Evolutionary conservation across 1,139 yeast species (phyloP).

Genomic region (Scheffersomyces parashehatae): DNA sequence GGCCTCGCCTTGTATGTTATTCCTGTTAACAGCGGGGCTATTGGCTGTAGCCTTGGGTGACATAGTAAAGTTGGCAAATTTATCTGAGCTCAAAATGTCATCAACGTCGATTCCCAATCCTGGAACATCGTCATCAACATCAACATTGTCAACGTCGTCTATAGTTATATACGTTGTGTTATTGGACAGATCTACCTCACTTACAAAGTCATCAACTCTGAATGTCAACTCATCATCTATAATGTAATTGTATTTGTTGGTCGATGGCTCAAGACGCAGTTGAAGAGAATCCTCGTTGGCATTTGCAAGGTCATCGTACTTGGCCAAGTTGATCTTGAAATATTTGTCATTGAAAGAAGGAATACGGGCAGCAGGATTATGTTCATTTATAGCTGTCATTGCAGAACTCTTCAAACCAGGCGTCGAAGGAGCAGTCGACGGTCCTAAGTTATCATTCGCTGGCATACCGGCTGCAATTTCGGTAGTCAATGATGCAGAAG

Average conservation of each 20-base stretch:
- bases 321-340: conserved; percentile 35
- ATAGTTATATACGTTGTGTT: conserved; percentile 18
- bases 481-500: conserved; percentile 14
- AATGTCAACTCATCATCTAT: conserved; percentile 38
- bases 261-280: conserved; percentile 19
- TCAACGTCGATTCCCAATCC: conserved; percentile 50
- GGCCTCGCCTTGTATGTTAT: conserved; percentile 2
- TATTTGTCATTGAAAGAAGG: conserved; percentile 42
- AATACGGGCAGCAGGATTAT: conserved; percentile 23
- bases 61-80: conserved; percentile 36
- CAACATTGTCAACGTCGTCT: conserved; percentile 32
- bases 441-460: neutral
- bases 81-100: conserved; percentile 44
- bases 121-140: conserved; percentile 39
- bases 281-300: conserved; percentile 7
- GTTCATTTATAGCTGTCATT: neutral
- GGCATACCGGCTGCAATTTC: too few relatives aligned
- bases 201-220: conserved; percentile 41
- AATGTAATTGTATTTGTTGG: conserved; percentile 28
- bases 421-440: neutral
- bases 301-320: conserved; percentile 37
- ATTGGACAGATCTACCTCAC: conserved; percentile 26
- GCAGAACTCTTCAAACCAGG: neutral
- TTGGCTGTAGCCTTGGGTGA: conserved; percentile 15
- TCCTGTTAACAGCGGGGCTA: conserved; percentile 1